These are phyloP conservation scores for Colletotrichum euphorbiae DNA, from an alignment of 2,329 filamentous ascomycete species.

Conservation along the genomic window DNA sequence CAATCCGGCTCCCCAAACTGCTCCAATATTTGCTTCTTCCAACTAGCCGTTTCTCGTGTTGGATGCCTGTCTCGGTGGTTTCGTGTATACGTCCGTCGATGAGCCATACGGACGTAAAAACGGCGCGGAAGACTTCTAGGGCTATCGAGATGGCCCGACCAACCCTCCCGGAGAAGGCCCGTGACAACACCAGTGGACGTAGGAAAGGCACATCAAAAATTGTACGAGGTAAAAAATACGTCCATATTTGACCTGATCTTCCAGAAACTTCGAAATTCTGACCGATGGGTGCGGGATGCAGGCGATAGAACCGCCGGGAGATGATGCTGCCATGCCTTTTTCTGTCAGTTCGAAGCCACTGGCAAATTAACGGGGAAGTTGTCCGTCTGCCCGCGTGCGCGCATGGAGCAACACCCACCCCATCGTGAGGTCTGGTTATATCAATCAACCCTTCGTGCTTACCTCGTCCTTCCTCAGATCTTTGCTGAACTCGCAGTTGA, in stretches of 20 bases:
- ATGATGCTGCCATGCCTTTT: no score
- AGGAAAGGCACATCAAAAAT: background rate
- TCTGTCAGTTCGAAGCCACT: background rate
- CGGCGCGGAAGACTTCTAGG: background rate
- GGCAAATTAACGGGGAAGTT: no score
- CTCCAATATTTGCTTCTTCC: conserved; percentile 25
- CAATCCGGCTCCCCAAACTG: conserved; percentile 9
- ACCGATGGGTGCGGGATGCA: no score
- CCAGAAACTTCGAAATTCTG: no score
- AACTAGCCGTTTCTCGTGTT: background rate
- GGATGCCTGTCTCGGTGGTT: conserved; percentile 27
- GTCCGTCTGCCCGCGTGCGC: background rate
- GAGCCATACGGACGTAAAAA: conserved; percentile 15
- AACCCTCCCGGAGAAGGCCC: conserved; percentile 3
- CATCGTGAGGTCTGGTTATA: background rate
- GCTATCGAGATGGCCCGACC: background rate
- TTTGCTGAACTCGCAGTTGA: background rate
- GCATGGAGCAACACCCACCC: background rate
- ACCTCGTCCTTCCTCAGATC: background rate
- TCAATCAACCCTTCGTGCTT: background rate
- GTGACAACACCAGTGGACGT: no score
- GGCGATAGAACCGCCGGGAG: no score
- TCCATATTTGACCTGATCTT: background rate
- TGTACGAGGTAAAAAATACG: background rate
- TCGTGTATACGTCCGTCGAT: conserved; percentile 1